Evolutionary conservation across 192 early-diverging fungal genomes (phyloP).

Genomic region (Coemansia sp.): DNA sequence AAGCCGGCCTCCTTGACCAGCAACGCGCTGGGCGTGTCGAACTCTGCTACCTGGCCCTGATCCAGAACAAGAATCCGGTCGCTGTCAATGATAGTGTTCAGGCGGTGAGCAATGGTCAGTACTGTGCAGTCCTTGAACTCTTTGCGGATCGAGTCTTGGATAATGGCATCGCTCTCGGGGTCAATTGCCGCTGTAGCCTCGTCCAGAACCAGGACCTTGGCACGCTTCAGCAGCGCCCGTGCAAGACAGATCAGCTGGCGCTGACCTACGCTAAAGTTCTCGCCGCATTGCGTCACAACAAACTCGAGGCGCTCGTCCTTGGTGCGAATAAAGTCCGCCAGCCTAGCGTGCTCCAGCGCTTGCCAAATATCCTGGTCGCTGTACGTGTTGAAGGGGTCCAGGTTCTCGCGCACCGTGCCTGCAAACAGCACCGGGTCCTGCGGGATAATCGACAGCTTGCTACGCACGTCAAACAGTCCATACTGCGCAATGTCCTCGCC

Average conservation of each 20-base stretch:
- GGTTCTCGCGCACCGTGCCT: conserved; percentile 61
- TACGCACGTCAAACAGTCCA: conserved; percentile 55
- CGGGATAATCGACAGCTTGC: conserved; percentile 77
- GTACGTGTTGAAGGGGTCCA: conserved; percentile 52
- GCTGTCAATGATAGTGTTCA: conserved; percentile 76
- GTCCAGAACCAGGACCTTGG: conserved; percentile 72
- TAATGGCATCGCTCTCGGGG: conserved; percentile 60
- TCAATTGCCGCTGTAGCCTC: conserved; percentile 80
- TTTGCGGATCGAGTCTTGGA: conserved; percentile 71
- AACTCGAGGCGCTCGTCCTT: conserved; percentile 66
- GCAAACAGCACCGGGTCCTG: conserved; percentile 79
- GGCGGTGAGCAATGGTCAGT: conserved; percentile 78
- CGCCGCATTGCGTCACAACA: conserved; percentile 56
- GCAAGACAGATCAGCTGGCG: conserved; percentile 72
- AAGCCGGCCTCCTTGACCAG: conserved; percentile 30
- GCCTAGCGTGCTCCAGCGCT: conserved; percentile 63
- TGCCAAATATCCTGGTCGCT: conserved; percentile 67
- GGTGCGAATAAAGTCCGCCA: conserved; percentile 63
- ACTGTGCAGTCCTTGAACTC: conserved; percentile 75
- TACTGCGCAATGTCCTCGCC: conserved; percentile 61
- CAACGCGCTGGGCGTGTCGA: conserved; percentile 63
- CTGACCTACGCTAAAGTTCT: conserved; percentile 81
- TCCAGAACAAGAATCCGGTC: conserved; percentile 78
- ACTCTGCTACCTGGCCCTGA: conserved; percentile 67
- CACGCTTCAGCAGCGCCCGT: conserved; percentile 72